Evolutionary conservation across 2,329 filamentous ascomycete species (phyloP), one percentile per base, ranked within the genome.

Genomic region (Elsinoe australis): DNA sequence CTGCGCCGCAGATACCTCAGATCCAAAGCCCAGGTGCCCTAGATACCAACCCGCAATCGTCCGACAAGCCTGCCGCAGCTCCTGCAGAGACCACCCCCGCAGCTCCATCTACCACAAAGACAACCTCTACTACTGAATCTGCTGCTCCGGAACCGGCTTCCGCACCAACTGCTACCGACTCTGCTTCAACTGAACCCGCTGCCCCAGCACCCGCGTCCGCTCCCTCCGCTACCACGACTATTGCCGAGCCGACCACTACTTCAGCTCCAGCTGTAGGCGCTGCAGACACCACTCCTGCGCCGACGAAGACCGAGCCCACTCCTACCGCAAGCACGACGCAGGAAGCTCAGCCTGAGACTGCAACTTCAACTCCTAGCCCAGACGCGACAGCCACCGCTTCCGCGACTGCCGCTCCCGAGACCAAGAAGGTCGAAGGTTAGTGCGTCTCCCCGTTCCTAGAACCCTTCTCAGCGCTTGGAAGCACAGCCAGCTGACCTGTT

Each of bases 401-500:
- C 12, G 21, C 36, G 19, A 33, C 21, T 45, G 45, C 29, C 18
- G 17, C 39, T 12, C 32, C 36, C 21, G 36, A 47, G 39, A 44
- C 39, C 39, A 44, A 44, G 39, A 44, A 44, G 39, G 39, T 44
- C 39, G 39, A 44, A 44, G 39, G 39, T 44, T 44, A 44, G 39
- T 44, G 28, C 39, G 39, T 44, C 39, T 44, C 39, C 26, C 39
- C 39, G 26, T 42, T 56, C 58, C 49, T 57, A 58, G 48, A 59
- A 60, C 49, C 55, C 59, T 29, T 53, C 53, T 9, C 59, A 10
- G 41, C 50, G 24, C 33, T n/a, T 47, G 3, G 53, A 55, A n/a
- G 49, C 55, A 19, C 51, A 53, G 17, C 54, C 55, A 9, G 45
- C 52, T 31, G 10, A 31, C 15, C 24, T 32, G 17, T 49, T 42